Base-by-base conservation (phyloP, 257 asterid genomes). In the Anisodus tanguticus region DNA sequence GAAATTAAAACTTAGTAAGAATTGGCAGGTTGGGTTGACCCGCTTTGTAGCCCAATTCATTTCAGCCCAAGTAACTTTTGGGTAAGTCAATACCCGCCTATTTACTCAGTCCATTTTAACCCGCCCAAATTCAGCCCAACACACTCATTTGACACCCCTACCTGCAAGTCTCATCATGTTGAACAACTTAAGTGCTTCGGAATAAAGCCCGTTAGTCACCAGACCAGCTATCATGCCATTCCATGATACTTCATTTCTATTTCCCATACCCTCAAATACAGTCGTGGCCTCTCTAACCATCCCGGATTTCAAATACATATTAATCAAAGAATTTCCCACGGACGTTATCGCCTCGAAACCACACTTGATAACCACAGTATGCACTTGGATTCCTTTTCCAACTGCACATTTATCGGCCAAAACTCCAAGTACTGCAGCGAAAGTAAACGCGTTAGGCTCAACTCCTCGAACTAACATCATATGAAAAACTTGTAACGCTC, bases 181-280 rank as follows among this genome's bases (percentile, higher is more conserved):
- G 85, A 94, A 92, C 89, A 92, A 7, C 81, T 90, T 88, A 59
- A 96, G 89, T 76, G 98, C 98, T 87, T 92, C 94, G 57, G 86
- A 70, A 43, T 91, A 90, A 85, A 89, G 93, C 35, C 98, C 95
- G 13, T 92, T 94, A 8, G 84, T 82, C 58, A 92, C 86, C 81
- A 96, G 92, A 84, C 98, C 98, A 57, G 97, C 88, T 83, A 96
- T 92, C 98, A 96, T 91, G 85, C 95, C 95, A 84, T 94, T 96
- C 99, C 98, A 96, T 62, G 99, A 94, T 76, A 93, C 93, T 54
- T 91, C 85, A 85, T 91, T 94, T 82, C 85, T 88, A 81, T 79
- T 87, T 62, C 87, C 91, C 71, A 91, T 89, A 59, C 88, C 84
- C 64, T 87, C 87, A 88, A 94, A 94, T 58, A 91, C 92, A 67